phyloP scores from a whole-genome alignment of 805 yeast genomes.

The Osmozyma mogii region DNA sequence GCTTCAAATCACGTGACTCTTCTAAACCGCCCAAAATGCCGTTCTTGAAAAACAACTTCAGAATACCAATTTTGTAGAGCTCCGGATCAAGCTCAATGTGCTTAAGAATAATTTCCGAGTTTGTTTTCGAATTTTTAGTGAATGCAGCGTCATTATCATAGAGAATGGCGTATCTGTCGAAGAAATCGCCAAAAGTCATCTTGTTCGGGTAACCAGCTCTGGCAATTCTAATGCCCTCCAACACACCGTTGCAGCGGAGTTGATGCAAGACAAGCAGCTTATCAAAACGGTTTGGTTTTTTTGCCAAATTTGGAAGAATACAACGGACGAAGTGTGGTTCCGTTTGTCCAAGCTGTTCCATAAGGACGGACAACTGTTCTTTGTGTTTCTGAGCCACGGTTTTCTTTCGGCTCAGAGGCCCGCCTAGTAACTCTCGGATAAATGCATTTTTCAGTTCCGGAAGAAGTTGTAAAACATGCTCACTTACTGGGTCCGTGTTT shows the following conservation, averaged over 20 bases:
- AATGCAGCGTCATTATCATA: constrained; percentile 37
- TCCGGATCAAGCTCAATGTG: constrained; percentile 53
- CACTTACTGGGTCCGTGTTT: constrained; percentile 88
- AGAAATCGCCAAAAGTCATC: constrained; percentile 75
- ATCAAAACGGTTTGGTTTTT: constrained; percentile 64
- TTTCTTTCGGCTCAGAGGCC: constrained; percentile 15
- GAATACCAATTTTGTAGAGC: constrained; percentile 59
- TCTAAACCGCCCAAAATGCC: constrained; percentile 77
- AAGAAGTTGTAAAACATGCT: constrained; percentile 56
- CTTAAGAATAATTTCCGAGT: constrained; percentile 60
- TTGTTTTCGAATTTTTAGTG: constrained; percentile 48
- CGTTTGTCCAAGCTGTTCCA: constrained; percentile 67
- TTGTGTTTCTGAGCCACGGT: constrained; percentile 88
- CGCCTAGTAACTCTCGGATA: constrained; percentile 45
- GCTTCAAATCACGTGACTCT: constrained; percentile 58
- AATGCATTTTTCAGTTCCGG: constrained; percentile 49
- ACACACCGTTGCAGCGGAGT: constrained; percentile 91
- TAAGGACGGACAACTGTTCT: constrained; percentile 66
- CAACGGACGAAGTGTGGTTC: constrained; percentile 97
- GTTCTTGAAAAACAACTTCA: constrained; percentile 67
- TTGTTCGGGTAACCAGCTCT: constrained; percentile 96
- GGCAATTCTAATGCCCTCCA: constrained; percentile 96
- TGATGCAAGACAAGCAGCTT: constrained; percentile 77
- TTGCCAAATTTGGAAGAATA: constrained; percentile 79
- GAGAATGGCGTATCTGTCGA: constrained; percentile 65